Evolutionary conservation across 495 filamentous ascomycete genomes (phyloP).

Genomic region (Cetradonia linearis): DNA sequence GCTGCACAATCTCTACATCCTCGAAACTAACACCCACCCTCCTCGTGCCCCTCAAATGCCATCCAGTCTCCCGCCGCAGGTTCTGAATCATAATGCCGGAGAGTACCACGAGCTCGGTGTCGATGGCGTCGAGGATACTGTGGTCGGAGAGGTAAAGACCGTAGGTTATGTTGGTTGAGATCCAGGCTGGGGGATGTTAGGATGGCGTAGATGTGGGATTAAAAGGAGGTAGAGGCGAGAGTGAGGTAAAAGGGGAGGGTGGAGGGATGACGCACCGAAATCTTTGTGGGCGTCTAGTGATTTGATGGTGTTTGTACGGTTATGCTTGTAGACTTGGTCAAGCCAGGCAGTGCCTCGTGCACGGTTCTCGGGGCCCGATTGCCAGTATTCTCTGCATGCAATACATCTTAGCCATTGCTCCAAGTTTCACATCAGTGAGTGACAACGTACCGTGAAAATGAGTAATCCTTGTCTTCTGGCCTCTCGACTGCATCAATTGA

Average conservation of each 20-base stretch:
- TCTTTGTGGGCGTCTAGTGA: slow-evolving; percentile 42
- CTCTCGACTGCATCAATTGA: slow-evolving; percentile 39
- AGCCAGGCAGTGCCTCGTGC: slow-evolving; percentile 39
- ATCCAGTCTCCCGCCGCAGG: slow-evolving; percentile 40
- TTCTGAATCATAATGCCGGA: slow-evolving; percentile 52
- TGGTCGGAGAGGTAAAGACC: slow-evolving; percentile 48
- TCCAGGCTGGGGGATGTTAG: slow-evolving; percentile 13
- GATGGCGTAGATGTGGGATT: neutral
- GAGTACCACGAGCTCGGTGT: slow-evolving; percentile 47
- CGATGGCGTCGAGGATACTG: slow-evolving; percentile 40
- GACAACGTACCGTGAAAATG: slow-evolving; percentile 31
- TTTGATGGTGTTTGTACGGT: slow-evolving; percentile 33
- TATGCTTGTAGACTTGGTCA: slow-evolving; percentile 33
- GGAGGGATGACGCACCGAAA: slow-evolving; percentile 28
- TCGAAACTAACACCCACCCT: slow-evolving; percentile 41
- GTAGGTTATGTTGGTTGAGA: slow-evolving; percentile 41
- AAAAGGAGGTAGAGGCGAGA: neutral
- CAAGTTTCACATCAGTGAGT: neutral
- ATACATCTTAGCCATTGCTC: slow-evolving; percentile 8
- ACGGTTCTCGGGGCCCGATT: slow-evolving; percentile 38
- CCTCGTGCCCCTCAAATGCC: slow-evolving; percentile 48
- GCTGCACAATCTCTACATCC: slow-evolving; percentile 37
- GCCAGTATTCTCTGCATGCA: slow-evolving; percentile 28
- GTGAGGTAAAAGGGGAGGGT: neutral
- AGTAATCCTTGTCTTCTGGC: slow-evolving; percentile 43